Base-by-base conservation (phyloP, 345 rosid species). In the Moricandia arvensis region DNA sequence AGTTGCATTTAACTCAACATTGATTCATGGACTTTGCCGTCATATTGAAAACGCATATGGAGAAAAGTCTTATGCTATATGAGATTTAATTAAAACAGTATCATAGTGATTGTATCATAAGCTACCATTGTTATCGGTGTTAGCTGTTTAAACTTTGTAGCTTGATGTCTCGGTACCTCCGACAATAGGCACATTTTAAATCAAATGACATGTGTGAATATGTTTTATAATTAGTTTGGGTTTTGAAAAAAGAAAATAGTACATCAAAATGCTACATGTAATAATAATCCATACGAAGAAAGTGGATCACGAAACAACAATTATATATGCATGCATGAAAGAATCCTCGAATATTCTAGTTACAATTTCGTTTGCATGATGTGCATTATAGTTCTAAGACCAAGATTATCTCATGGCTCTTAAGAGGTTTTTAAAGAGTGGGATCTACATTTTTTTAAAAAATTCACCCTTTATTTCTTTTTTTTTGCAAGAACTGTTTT, bases 291-390 rank as follows among this genome's bases (percentile, higher is more conserved):
- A 0, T 29, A 66, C 12, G 30, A 67, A 59, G 61, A 75, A 75
- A 49, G 29, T 37, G 59, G 27, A 29, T 54, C 63, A 63, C 63
- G 64, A 63, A 51, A 75, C 57, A 63, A 62, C 66, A 70, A 57
- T 43, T 63, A 31, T 30, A 41, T 24, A 54, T 70, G 66, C 71
- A 64, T 63, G 71, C 12, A 63, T 21, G 34, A 49, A 57, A 33
- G 11, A 77, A 71, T 71, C 61, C 38, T 64, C 61, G 76, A 66
- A 77, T 65, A 77, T 71, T 57, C 72, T 34, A 4, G 58, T 34
- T 51, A 49, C 37, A 65, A 1, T 49, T 49, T 59, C 11, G n/a
- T 63, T 70, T 63, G 17, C 62, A 58, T 63, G 61, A 49, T 49
- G 24, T 49, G 57, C 24, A 7, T 16, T 49, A 16, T 16, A 49